Percentiles rank a stretch among this genome's conserved stretches.
Evolutionary conservation across 805 yeast species (phyloP).

Genomic region (Jamesozyma piceae): DNA sequence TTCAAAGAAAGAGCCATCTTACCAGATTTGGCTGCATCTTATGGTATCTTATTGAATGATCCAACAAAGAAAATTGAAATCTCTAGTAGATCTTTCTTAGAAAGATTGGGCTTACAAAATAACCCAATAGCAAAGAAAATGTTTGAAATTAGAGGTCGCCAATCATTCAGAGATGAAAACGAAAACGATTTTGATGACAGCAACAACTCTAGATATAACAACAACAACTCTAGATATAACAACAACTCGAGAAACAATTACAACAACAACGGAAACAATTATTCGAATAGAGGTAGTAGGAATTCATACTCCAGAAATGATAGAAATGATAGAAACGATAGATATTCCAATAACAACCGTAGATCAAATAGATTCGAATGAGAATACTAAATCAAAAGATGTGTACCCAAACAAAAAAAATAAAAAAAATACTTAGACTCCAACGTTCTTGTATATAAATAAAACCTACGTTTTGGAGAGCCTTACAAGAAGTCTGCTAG

Average conservation of each 20-base stretch:
- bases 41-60: slow-evolving; percentile 19
- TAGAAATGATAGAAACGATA: slow-evolving; percentile 1
- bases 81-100: slow-evolving; percentile 10
- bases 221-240: neutral
- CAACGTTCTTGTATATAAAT: neutral
- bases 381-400: neutral
- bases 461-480: neutral
- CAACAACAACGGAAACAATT: neutral
- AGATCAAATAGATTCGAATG: neutral
- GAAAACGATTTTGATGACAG: neutral
- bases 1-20: slow-evolving; percentile 20
- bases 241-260: slow-evolving; percentile 1
- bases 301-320: neutral
- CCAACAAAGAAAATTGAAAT: slow-evolving; percentile 18
- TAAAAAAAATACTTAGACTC: no score
- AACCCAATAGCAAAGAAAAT: slow-evolving; percentile 15
- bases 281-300: neutral
- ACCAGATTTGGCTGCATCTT: slow-evolving; percentile 19
- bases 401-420: no score
- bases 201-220: neutral
- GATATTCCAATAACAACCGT: neutral
- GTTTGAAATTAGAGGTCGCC: slow-evolving; percentile 12
- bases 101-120: slow-evolving; percentile 19
- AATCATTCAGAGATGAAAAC: neutral
- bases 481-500: neutral